Conservation (phyloP, 2,329 filamentous ascomycete genomes). For the Diaporthe sp. region DNA sequence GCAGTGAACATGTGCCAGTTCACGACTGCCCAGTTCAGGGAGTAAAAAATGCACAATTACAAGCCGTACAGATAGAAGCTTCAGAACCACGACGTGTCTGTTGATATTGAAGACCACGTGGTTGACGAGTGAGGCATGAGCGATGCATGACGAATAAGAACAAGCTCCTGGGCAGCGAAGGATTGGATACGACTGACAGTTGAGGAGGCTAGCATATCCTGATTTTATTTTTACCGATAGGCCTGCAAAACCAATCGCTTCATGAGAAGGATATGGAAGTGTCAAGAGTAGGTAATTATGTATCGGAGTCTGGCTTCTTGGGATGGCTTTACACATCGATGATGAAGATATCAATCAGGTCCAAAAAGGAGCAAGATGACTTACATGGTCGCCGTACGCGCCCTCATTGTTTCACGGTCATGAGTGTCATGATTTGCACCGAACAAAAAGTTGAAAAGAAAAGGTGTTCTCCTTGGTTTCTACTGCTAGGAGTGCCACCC, state of each 20-base stretch:
- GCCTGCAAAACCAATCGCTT: background rate
- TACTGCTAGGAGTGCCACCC: background rate
- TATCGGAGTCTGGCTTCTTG: background rate
- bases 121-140: background rate
- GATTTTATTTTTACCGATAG: background rate
- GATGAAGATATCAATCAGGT: background rate
- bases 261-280: background rate
- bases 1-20: background rate
- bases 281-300: background rate
- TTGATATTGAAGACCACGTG: background rate
- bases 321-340: background rate
- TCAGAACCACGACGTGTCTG: background rate
- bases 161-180: background rate
- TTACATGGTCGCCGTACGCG: background rate
- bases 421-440: background rate
- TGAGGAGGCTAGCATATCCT: background rate
- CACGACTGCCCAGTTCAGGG: background rate
- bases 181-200: background rate
- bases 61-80: background rate
- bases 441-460: background rate
- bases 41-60: no score
- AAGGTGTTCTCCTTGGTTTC: background rate
- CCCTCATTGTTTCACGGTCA: accelerated
- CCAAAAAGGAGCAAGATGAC: no score
- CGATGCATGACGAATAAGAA: no score